phyloP scores from a whole-genome alignment of 176 grass and related monocot species.

The Musa itinerans region DNA sequence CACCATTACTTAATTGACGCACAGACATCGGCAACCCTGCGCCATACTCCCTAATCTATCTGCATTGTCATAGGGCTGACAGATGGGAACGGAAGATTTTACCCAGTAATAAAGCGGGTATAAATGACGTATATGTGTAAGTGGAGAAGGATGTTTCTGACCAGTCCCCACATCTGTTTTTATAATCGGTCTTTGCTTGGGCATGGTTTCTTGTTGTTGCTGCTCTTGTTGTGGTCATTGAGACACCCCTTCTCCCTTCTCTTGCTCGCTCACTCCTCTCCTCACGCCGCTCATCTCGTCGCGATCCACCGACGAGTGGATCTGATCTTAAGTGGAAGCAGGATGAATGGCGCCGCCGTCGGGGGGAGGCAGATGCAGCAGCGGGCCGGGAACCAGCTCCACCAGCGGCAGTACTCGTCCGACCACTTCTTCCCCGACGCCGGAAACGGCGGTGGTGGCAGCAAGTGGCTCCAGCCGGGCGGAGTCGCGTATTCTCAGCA shows the following conservation, averaged over 20 bases:
- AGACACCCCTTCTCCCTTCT: not conserved
- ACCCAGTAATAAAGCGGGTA: not conserved
- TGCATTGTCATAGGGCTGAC: too few species aligned
- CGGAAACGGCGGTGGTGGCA: slow-evolving; percentile 38
- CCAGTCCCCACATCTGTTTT: not conserved
- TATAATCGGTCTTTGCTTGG: not conserved
- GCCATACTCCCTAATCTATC: too few species aligned
- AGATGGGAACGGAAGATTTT: too few species aligned
- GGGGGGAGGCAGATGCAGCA: slow-evolving; percentile 26
- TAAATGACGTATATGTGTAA: rapidly evolving
- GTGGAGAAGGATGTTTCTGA: not conserved
- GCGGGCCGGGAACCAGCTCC: slow-evolving; percentile 9
- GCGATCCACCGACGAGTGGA: not conserved
- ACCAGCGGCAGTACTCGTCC: slow-evolving; percentile 52
- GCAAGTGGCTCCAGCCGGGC: slow-evolving; percentile 22
- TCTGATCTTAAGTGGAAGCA: not conserved
- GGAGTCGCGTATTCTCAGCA: slow-evolving; percentile 12
- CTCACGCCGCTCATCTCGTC: not conserved
- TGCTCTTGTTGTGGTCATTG: not conserved
- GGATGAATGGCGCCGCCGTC: not conserved
- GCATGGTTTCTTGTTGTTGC: not conserved
- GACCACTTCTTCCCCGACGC: slow-evolving; percentile 75
- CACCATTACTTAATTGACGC: not conserved
- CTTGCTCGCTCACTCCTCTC: not conserved
- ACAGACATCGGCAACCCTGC: too few species aligned